These are phyloP conservation scores for Lumnitzera racemosa DNA, from an alignment of 345 rosid species.

Conservation along the genomic window DNA sequence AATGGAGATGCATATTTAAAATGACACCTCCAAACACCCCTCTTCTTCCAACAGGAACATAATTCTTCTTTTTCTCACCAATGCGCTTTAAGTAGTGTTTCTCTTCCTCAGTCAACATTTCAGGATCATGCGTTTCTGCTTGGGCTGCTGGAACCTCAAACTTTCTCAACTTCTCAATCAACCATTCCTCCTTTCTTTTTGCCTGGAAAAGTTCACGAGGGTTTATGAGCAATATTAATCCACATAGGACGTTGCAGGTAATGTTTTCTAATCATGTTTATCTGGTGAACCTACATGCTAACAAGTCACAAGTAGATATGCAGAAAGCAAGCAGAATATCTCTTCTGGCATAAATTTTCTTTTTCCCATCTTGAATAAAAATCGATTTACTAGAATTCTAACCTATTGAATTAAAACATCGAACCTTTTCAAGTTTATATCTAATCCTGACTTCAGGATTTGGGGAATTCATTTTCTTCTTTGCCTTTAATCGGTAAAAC, in stretches of 20 bases:
- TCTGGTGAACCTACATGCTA: too few relatives aligned
- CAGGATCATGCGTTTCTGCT: conserved; percentile 65
- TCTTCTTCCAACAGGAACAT: conserved; percentile 77
- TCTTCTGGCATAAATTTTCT: too few relatives aligned
- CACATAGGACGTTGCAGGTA: too few relatives aligned
- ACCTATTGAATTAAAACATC: conserved; percentile 1
- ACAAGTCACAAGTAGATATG: too few relatives aligned
- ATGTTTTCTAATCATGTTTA: too few relatives aligned
- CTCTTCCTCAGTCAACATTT: conserved; percentile 85
- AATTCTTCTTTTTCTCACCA: conserved; percentile 84
- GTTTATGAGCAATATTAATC: background rate
- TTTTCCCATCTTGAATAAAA: too few relatives aligned
- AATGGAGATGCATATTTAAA: conserved; percentile 92
- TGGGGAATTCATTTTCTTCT: conserved; percentile 91
- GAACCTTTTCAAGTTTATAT: conserved; percentile 87
- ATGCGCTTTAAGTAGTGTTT: conserved; percentile 84
- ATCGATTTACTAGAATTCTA: too few relatives aligned
- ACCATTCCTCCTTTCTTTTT: conserved; percentile 82
- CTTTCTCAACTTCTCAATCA: conserved; percentile 82
- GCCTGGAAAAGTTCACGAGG: conserved; percentile 34
- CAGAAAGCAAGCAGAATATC: too few relatives aligned
- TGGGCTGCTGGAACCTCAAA: conserved; percentile 52
- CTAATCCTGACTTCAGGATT: conserved; percentile 91
- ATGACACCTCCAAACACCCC: conserved; percentile 97
- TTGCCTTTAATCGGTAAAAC: conserved; percentile 76